Conservation (phyloP, 179 eudicot species). For the Silene coronaria region DNA sequence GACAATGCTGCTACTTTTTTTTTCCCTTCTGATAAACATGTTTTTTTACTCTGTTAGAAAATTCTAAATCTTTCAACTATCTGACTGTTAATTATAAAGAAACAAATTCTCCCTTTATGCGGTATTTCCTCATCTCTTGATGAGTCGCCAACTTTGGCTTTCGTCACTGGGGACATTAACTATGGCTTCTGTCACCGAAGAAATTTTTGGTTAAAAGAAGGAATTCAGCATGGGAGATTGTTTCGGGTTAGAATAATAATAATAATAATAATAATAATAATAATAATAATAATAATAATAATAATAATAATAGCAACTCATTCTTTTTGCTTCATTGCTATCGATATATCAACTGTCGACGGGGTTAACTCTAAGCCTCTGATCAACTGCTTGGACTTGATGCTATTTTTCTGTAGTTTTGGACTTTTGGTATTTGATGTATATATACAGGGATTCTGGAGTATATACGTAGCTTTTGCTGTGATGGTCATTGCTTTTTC, state of each 20-base stretch:
- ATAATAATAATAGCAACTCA: neutral
- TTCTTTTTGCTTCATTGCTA: neutral
- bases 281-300: too few species aligned
- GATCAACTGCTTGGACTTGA: neutral
- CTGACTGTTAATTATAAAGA: neutral
- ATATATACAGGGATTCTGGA: neutral
- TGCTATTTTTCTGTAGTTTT: neutral
- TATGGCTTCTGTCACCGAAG: neutral
- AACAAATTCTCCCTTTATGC: neutral
- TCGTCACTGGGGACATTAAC: too few species aligned
- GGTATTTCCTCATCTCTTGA: neutral
- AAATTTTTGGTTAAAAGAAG: neutral
- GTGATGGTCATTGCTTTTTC: neutral
- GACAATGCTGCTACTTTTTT: conserved; percentile 1
- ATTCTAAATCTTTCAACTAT: neutral
- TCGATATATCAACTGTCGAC: neutral
- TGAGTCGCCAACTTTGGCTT: too few species aligned
- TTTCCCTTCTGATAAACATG: neutral
- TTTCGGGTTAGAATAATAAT: neutral
- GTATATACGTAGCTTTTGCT: neutral
- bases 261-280: too few species aligned
- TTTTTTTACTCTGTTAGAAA: neutral
- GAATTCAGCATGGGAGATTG: neutral
- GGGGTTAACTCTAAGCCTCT: neutral
- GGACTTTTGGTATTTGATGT: neutral